Percentiles rank a stretch among this genome's conserved stretches.
These are phyloP conservation scores for Aspergillus melleus DNA, from an alignment of 2,329 filamentous ascomycete species.

Conservation along the genomic window DNA sequence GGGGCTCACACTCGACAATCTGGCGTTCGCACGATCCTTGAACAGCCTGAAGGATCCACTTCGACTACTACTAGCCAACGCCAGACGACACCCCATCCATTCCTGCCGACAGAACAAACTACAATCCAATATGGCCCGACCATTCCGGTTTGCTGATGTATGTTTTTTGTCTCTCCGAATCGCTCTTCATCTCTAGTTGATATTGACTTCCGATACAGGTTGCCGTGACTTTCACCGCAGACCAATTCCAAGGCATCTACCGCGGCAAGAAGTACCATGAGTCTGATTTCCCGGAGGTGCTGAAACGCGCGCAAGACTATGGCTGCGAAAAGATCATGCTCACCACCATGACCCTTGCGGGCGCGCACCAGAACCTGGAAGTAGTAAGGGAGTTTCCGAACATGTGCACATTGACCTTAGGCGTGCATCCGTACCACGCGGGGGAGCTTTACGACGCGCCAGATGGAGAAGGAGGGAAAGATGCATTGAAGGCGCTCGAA, in stretches of 20 bases:
- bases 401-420: conserved; percentile 50
- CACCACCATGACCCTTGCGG: conserved; percentile 44
- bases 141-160: conserved; percentile 14
- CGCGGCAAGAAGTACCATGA: conserved; percentile 51
- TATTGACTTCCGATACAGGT: conserved; percentile 15
- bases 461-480: background rate
- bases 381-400: conserved; percentile 26
- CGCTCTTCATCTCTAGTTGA: background rate
- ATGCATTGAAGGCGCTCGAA: conserved; percentile 20
- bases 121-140: background rate
- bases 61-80: background rate
- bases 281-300: conserved; percentile 42
- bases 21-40: background rate
- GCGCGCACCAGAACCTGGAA: conserved; percentile 44
- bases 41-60: background rate
- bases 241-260: conserved; percentile 52
- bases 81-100: background rate
- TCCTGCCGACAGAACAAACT: background rate
- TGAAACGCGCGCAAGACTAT: conserved; percentile 20
- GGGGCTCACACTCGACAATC: background rate
- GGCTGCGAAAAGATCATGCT: conserved; percentile 25
- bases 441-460: conserved; percentile 39
- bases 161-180: background rate
- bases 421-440: conserved; percentile 55
- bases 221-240: conserved; percentile 30